These are phyloP conservation scores for Beta vulgaris DNA, from an alignment of 148 eudicot species.

Conservation along the genomic window DNA sequence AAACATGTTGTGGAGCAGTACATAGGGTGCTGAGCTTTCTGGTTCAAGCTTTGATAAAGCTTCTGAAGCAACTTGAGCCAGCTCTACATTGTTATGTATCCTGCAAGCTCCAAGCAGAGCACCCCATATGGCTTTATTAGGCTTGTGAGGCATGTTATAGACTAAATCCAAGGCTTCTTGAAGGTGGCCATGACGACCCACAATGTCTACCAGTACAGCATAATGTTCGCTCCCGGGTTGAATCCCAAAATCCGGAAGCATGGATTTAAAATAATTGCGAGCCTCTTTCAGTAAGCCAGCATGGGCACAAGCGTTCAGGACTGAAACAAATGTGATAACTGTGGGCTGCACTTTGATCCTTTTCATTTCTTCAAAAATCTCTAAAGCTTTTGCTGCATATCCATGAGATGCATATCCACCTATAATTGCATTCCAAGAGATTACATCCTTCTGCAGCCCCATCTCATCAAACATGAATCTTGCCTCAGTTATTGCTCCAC, in stretches of 20 bases:
- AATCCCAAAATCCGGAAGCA: conserved; percentile 48
- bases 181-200: conserved; percentile 48
- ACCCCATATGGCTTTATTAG: conserved; percentile 51
- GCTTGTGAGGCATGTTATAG: conserved; percentile 40
- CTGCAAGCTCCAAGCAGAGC: conserved; percentile 54
- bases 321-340: conserved; percentile 49
- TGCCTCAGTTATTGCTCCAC: conserved; percentile 50
- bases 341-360: conserved; percentile 38
- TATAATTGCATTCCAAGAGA: conserved; percentile 60
- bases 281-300: conserved; percentile 48
- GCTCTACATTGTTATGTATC: conserved; percentile 47
- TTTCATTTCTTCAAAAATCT: conserved; percentile 48
- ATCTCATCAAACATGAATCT: conserved; percentile 42
- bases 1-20: conserved; percentile 48
- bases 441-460: conserved; percentile 38
- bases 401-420: conserved; percentile 62
- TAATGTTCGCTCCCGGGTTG: conserved; percentile 49
- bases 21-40: conserved; percentile 51
- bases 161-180: conserved; percentile 46
- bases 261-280: conserved; percentile 38
- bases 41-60: conserved; percentile 49
- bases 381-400: conserved; percentile 38
- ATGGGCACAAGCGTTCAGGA: conserved; percentile 54
- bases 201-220: conserved; percentile 42
- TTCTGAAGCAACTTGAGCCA: conserved; percentile 46